These are phyloP conservation scores for Pythium folliculosum DNA, from an alignment of 352 stramenopile genomes.

Conservation along the genomic window DNA sequence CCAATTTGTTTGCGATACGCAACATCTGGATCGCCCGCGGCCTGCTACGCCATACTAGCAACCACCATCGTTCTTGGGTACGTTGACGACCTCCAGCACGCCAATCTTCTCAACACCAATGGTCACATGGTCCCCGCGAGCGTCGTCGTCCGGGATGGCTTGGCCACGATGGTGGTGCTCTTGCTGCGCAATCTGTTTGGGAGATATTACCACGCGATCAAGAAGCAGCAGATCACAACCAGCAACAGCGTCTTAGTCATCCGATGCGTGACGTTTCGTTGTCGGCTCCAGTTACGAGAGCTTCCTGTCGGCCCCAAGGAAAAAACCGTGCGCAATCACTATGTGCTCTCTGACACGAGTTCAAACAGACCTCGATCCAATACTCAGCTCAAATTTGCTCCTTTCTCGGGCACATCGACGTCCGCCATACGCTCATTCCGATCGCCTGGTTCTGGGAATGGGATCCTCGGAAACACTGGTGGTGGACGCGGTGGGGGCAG, in stretches of 20 bases:
- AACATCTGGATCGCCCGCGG: slow-evolving; percentile 1
- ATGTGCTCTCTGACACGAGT: background rate
- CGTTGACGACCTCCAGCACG: background rate
- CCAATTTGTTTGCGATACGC: slow-evolving; percentile 8
- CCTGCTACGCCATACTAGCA: background rate
- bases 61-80: background rate
- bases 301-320: background rate
- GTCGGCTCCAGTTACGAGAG: background rate
- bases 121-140: slow-evolving; percentile 1
- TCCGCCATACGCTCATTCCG: background rate
- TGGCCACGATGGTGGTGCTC: slow-evolving; percentile 2
- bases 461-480: background rate
- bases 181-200: background rate
- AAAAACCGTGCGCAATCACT: background rate
- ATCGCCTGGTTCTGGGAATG: background rate
- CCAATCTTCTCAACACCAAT: background rate
- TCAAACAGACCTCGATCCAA: background rate
- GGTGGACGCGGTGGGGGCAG: background rate
- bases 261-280: background rate
- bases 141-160: background rate
- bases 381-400: background rate
- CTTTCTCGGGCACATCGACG: background rate
- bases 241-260: background rate
- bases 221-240: background rate
- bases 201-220: background rate